These are phyloP conservation scores for Globisporangium lucens DNA, from an alignment of 352 stramenopile species.

Conservation along the genomic window DNA sequence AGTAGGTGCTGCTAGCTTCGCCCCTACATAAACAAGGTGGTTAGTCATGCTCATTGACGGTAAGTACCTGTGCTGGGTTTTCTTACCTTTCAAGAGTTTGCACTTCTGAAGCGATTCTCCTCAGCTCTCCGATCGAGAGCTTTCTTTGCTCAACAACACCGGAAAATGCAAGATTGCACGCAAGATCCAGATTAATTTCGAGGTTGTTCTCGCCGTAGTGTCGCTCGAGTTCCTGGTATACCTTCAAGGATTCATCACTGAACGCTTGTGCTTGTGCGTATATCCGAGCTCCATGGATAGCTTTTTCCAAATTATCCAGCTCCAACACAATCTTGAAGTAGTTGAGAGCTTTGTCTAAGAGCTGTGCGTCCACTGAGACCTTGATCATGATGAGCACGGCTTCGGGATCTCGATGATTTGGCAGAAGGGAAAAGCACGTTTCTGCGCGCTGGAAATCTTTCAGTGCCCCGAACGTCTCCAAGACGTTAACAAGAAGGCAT, in stretches of 20 bases:
- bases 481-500: slow-evolving; percentile 37
- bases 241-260: slow-evolving; percentile 45
- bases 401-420: slow-evolving; percentile 26
- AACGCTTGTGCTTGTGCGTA: slow-evolving; percentile 46
- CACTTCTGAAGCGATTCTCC: slow-evolving; percentile 26
- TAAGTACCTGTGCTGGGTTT: neutral
- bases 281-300: slow-evolving; percentile 40
- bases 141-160: slow-evolving; percentile 20
- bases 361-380: slow-evolving; percentile 43
- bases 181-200: slow-evolving; percentile 64
- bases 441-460: slow-evolving; percentile 60
- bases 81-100: slow-evolving; percentile 28
- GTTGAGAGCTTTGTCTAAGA: slow-evolving; percentile 46
- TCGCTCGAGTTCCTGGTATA: slow-evolving; percentile 61
- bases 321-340: slow-evolving; percentile 51
- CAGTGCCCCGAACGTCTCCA: slow-evolving; percentile 43
- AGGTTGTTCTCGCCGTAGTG: slow-evolving; percentile 55
- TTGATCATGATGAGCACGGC: slow-evolving; percentile 54
- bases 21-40: slow-evolving; percentile 11
- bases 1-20: slow-evolving; percentile 6
- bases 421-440: slow-evolving; percentile 51
- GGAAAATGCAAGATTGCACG: slow-evolving; percentile 48
- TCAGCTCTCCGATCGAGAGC: slow-evolving; percentile 45
- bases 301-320: slow-evolving; percentile 39
- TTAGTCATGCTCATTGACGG: neutral